Base-by-base conservation (phyloP, 1,284 basidiomycete genomes). In the Amylostereum chailletii region DNA sequence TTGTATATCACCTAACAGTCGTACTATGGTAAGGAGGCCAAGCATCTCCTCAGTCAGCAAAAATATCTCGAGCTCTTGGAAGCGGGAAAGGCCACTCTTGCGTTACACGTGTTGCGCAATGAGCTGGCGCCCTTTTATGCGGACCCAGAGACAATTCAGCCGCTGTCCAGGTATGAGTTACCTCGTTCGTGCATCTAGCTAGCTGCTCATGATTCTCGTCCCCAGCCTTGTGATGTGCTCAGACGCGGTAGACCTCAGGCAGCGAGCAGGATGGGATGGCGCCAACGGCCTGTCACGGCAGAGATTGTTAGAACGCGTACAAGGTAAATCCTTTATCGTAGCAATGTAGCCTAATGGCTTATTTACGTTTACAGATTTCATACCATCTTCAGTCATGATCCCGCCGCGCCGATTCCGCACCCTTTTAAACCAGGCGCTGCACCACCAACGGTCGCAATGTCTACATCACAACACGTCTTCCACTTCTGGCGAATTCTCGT, bases 31-130 rank as follows among this genome's bases (percentile, higher is more conserved):
- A 58, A 95, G 85, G 81, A 87, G 58, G 85, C 90, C 26, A 83
- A 77, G 55, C 96, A 95, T 66, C 71, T 94, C 55, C 87, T 99
- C 51, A 85, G 86, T 52, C 86, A 90, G 68, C 95, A 99, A 75
- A 94, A 96, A 69, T 99, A 97, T 65, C 76, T 99, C 41, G 95
- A 99, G 63, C 74, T 91, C n/a, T 74, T 99, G 45, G 95, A 98
- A 61, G 75, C 80, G 2, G 78, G 81, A 53, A 85, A 86, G 66
- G 87, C 83, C 8, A 89, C 90, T 48, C 78, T 80, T 57, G 95
- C 96, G 7, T 70, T 99, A 38, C 77, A 84, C 38, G 87, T 96
- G 3, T 71, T 99, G 45, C 81, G 95, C 47, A 83, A 86, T 55
- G 92, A 94, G 62, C 72, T 99, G 32, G 90, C 93, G 1, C 86